Evolutionary conservation across 176 grass and related monocot species (phyloP).

Genomic region (Poa annua): DNA sequence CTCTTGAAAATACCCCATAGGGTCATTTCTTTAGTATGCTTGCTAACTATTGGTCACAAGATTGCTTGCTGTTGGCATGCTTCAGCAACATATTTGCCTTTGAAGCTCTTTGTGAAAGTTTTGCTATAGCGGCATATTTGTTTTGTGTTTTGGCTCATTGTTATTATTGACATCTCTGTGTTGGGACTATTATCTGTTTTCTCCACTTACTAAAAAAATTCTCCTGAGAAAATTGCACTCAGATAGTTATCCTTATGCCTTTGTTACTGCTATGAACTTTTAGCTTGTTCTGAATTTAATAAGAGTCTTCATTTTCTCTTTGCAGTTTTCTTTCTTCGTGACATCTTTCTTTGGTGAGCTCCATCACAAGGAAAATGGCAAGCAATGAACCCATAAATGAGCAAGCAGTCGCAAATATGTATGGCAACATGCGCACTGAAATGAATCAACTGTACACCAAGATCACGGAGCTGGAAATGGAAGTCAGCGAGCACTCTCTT

Average conservation of each 20-base stretch:
- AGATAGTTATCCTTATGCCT: constrained; percentile 27
- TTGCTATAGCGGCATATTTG: neutral
- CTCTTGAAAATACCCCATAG: neutral
- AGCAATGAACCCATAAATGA: constrained; percentile 52
- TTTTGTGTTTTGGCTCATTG: neutral
- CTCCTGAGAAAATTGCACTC: neutral
- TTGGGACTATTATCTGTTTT: neutral
- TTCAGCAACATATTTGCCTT: neutral
- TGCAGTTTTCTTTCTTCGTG: constrained; percentile 1
- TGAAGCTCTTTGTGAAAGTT: neutral
- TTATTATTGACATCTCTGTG: neutral
- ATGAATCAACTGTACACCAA: constrained; percentile 89
- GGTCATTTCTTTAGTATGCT: neutral
- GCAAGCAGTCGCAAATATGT: constrained; percentile 70
- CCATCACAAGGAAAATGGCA: constrained; percentile 54
- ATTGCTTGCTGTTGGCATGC: neutral
- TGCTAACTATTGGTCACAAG: neutral
- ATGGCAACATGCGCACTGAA: constrained; percentile 74
- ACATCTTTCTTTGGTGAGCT: neutral
- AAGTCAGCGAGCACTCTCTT: constrained; percentile 82
- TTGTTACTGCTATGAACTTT: neutral
- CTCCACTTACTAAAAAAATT: neutral
- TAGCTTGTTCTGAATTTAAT: neutral
- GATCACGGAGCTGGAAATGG: constrained; percentile 86
- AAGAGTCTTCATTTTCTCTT: neutral